Percentiles rank a stretch among this genome's conserved stretches.
phyloP scores from a whole-genome alignment of 2,329 filamentous ascomycete genomes.

The Emergomyces orientalis region DNA sequence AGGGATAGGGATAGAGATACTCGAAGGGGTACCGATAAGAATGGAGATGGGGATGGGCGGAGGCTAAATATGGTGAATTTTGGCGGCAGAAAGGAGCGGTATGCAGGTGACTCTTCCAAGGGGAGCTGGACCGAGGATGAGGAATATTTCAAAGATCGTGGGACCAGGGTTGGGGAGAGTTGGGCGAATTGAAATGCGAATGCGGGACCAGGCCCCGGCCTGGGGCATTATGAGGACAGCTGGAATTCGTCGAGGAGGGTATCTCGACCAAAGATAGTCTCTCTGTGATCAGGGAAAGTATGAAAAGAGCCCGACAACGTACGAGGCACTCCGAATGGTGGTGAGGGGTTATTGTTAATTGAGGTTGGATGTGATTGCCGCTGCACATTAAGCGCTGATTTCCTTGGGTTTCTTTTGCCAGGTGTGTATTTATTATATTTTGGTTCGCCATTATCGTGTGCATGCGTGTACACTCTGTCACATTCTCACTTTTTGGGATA shows the following conservation, averaged over 20 bases:
- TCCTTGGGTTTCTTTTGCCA: not conserved
- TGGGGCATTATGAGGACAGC: constrained; percentile 21
- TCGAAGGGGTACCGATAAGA: not conserved
- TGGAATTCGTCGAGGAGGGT: not conserved
- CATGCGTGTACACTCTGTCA: not conserved
- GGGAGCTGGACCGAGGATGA: constrained; percentile 27
- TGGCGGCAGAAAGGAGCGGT: constrained; percentile 18
- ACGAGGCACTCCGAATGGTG: not conserved
- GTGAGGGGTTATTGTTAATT: not conserved
- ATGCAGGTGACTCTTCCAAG: constrained; percentile 20
- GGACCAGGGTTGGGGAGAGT: constrained; percentile 17
- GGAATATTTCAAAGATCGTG: constrained; percentile 30
- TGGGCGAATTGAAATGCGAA: not conserved
- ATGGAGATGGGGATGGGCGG: not conserved
- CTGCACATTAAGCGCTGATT: too few relatives aligned
- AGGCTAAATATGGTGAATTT: not conserved
- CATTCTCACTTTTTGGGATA: not conserved
- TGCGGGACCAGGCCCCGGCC: not conserved
- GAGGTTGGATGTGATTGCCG: too few relatives aligned
- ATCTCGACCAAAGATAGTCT: too few relatives aligned
- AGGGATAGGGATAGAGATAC: not conserved
- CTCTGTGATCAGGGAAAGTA: not conserved
- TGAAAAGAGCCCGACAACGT: not conserved
- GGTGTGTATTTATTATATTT: not conserved
- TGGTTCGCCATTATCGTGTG: not conserved